Conservation (phyloP, 1,139 yeast genomes). For the Blastobotrys indianensis region DNA sequence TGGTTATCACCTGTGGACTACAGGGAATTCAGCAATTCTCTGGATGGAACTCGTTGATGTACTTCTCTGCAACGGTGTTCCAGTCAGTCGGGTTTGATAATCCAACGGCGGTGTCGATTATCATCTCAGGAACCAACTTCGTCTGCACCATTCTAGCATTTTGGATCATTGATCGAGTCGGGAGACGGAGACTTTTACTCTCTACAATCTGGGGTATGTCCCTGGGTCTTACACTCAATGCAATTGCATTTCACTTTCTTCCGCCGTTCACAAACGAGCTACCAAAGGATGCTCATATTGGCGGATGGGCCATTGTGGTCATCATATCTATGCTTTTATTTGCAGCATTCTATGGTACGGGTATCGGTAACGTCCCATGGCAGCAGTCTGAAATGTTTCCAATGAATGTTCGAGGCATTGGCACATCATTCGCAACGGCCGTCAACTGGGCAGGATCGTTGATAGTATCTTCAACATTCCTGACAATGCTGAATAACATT, state of each 20-base stretch:
- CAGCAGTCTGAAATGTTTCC: slow-evolving; percentile 94
- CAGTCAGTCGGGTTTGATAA: slow-evolving; percentile 80
- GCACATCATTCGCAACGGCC: slow-evolving; percentile 81
- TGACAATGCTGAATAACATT: slow-evolving; percentile 87
- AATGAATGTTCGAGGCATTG: slow-evolving; percentile 86
- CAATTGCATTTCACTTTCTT: slow-evolving; percentile 83
- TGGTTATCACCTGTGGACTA: slow-evolving; percentile 81
- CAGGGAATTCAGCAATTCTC: slow-evolving; percentile 96
- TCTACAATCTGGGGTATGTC: slow-evolving; percentile 80
- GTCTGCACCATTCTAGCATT: slow-evolving; percentile 79
- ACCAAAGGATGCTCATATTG: slow-evolving; percentile 38
- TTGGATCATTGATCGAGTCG: slow-evolving; percentile 75
- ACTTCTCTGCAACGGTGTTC: slow-evolving; percentile 85
- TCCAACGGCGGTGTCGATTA: slow-evolving; percentile 85
- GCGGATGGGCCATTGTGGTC: slow-evolving; percentile 81
- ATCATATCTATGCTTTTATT: slow-evolving; percentile 78
- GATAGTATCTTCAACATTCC: slow-evolving; percentile 81
- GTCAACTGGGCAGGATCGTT: slow-evolving; percentile 95
- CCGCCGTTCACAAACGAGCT: slow-evolving; percentile 35
- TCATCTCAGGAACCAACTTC: slow-evolving; percentile 89
- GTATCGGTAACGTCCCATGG: slow-evolving; percentile 98
- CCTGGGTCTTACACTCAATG: slow-evolving; percentile 65
- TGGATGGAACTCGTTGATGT: slow-evolving; percentile 93
- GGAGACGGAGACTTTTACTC: slow-evolving; percentile 73
- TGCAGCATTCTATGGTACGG: slow-evolving; percentile 87